phyloP scores from a whole-genome alignment of 495 filamentous ascomycete species.

The Aspergillus cristatus region DNA sequence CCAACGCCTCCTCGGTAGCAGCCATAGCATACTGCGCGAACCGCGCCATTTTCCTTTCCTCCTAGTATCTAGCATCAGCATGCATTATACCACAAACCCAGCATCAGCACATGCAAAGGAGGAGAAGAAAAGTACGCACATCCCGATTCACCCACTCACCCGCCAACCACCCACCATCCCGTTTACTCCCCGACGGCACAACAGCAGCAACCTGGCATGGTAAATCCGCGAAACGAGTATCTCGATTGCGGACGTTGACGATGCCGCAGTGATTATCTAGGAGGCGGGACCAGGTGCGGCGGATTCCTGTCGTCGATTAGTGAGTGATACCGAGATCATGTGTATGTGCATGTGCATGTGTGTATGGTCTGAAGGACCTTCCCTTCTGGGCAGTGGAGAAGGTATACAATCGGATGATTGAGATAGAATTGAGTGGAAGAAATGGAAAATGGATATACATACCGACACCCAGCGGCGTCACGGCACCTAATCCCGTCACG shows the following conservation, averaged over 20 bases:
- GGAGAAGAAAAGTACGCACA: conserved; percentile 22
- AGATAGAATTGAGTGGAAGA: conserved; percentile 20
- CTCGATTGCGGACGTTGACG: conserved; percentile 52
- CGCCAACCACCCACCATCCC: conserved; percentile 57
- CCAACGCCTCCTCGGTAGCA: conserved; percentile 76
- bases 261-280: conserved; percentile 74
- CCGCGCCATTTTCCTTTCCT: conserved; percentile 78
- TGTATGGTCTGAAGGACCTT: conserved; percentile 9
- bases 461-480: conserved; percentile 86
- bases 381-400: conserved; percentile 15
- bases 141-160: conserved; percentile 65
- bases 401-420: neutral
- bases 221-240: conserved; percentile 53
- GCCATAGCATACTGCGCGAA: conserved; percentile 90
- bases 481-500: conserved; percentile 85
- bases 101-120: neutral
- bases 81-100: conserved; percentile 1
- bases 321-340: too few relatives aligned
- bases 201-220: conserved; percentile 79
- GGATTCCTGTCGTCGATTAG: conserved; percentile 44
- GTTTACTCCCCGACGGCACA: conserved; percentile 53
- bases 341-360: neutral
- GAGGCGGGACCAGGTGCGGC: conserved; percentile 70
- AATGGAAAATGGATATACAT: conserved; percentile 10
- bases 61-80: conserved; percentile 29